These are phyloP conservation scores for Pharnaceum exiguum DNA, from an alignment of 148 eudicot genomes.

Conservation along the genomic window DNA sequence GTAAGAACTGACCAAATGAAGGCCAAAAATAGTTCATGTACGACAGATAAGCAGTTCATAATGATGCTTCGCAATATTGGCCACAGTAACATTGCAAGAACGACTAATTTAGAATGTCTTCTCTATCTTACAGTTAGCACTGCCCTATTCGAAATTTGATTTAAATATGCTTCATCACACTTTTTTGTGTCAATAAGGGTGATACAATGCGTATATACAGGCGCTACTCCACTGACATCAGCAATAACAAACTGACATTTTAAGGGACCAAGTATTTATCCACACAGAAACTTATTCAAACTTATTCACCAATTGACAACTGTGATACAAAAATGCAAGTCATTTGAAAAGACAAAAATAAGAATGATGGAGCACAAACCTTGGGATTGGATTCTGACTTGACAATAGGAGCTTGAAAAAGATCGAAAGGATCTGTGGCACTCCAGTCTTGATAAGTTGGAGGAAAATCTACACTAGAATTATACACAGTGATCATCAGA, in stretches of 20 bases:
- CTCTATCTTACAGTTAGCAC: too few relatives aligned
- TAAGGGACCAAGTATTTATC: neutral
- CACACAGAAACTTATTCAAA: neutral
- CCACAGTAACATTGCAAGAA: too few relatives aligned
- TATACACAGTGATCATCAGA: constrained; percentile 23
- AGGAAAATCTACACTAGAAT: constrained; percentile 88
- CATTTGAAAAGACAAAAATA: neutral
- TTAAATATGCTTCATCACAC: too few relatives aligned
- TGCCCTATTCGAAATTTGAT: too few relatives aligned
- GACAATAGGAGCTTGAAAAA: constrained; percentile 69
- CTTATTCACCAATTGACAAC: neutral
- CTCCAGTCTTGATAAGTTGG: constrained; percentile 79
- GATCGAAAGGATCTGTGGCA: constrained; percentile 73
- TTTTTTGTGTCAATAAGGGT: too few relatives aligned
- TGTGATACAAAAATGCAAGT: neutral
- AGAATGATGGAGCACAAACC: constrained; percentile 31
- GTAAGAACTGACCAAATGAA: neutral
- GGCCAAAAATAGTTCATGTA: too few relatives aligned
- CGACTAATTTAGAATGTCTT: too few relatives aligned
- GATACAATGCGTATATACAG: neutral
- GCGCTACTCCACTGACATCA: neutral
- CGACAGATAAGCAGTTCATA: too few relatives aligned
- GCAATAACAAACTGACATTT: neutral
- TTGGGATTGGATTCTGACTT: constrained; percentile 89
- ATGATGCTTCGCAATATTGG: too few relatives aligned